Percentiles rank a stretch among this genome's conserved stretches.
phyloP scores from a whole-genome alignment of 1,284 basidiomycete genomes.

The Bjerkandera adusta region DNA sequence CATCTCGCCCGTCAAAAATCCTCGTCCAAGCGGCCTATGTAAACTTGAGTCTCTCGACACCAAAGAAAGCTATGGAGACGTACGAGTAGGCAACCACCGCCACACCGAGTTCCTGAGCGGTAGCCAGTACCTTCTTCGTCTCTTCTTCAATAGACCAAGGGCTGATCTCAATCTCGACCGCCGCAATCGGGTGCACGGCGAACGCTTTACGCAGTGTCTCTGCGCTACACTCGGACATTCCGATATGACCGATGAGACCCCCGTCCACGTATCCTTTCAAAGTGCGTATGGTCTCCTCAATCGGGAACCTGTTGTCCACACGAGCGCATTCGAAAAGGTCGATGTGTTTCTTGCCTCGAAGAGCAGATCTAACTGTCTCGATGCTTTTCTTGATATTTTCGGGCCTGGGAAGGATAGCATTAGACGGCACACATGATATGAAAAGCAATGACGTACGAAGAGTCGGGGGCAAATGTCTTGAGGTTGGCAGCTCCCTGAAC shows the following conservation, averaged over 20 bases:
- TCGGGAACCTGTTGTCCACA: constrained; percentile 28
- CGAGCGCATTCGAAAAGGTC: constrained; percentile 44
- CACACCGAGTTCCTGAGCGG: constrained; percentile 42
- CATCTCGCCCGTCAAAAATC: constrained; percentile 52
- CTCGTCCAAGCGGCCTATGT: constrained; percentile 48
- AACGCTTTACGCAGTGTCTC: constrained; percentile 43
- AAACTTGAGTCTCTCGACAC: no score
- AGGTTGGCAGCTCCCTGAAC: constrained; percentile 12
- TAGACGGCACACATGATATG: not conserved
- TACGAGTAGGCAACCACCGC: constrained; percentile 54
- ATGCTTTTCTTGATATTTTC: constrained; percentile 42
- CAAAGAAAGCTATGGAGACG: constrained; percentile 10
- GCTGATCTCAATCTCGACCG: constrained; percentile 54
- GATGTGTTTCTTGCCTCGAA: constrained; percentile 40
- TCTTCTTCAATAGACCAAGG: constrained; percentile 49
- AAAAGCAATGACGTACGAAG: constrained; percentile 16
- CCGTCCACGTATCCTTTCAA: constrained; percentile 31
- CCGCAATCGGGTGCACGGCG: constrained; percentile 40
- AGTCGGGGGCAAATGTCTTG: constrained; percentile 30
- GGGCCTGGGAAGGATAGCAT: constrained; percentile 23
- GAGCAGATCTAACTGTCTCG: constrained; percentile 33
- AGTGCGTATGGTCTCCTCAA: constrained; percentile 32
- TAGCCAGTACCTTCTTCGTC: constrained; percentile 37
- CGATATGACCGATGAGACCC: constrained; percentile 46
- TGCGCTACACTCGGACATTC: constrained; percentile 46